Conservation (phyloP, 2,329 filamentous ascomycete genomes). For the Aureobasidium sp. region DNA sequence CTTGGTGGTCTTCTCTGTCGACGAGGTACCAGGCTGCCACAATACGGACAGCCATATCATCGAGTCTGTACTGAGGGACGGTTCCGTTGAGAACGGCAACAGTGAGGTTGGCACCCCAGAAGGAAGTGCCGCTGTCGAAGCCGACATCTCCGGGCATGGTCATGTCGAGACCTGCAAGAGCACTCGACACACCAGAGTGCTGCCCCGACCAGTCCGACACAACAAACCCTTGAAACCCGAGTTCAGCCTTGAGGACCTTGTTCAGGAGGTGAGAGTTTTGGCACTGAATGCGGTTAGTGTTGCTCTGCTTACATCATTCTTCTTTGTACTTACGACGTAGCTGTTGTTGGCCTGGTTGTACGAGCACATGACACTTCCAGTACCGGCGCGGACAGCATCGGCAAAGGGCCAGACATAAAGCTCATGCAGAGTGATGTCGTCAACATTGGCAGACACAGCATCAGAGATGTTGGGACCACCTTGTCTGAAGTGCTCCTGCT, state of each 20-base stretch:
- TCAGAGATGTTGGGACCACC: conserved; percentile 56
- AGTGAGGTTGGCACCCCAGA: conserved; percentile 82
- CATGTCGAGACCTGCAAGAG: conserved; percentile 73
- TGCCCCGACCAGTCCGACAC: conserved; percentile 53
- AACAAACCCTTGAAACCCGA: conserved; percentile 74
- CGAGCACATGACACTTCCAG: conserved; percentile 48
- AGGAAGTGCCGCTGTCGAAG: conserved; percentile 66
- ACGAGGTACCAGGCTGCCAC: conserved; percentile 59
- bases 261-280: conserved; percentile 73
- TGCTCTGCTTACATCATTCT: too few relatives aligned
- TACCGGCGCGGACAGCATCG: conserved; percentile 43
- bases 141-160: conserved; percentile 76
- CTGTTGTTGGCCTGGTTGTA: conserved; percentile 76
- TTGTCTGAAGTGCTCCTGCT: conserved; percentile 58
- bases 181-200: conserved; percentile 58
- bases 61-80: conserved; percentile 72
- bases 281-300: conserved; percentile 37
- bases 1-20: conserved; percentile 43
- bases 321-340: conserved; percentile 38
- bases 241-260: conserved; percentile 66
- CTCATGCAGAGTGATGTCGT: conserved; percentile 57
- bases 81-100: conserved; percentile 84
- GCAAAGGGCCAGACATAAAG: conserved; percentile 54
- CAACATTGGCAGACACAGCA: conserved; percentile 51
- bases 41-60: conserved; percentile 86